Conservation (phyloP, 768 basidiomycete species). For the Serendipita indica region DNA sequence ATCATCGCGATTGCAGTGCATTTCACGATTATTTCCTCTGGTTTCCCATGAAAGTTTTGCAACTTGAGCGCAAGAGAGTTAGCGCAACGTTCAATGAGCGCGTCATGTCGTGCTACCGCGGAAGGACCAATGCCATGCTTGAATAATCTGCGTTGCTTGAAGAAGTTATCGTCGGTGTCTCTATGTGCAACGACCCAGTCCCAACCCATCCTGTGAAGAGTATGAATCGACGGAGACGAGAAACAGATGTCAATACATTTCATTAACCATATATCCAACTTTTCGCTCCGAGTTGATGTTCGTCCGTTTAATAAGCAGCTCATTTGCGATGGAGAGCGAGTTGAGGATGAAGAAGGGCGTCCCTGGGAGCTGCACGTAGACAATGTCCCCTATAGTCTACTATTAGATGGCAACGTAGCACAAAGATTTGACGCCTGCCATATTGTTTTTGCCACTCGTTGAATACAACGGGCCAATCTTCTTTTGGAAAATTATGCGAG, state of each 20-base stretch:
- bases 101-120: neutral
- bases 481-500: too few species aligned
- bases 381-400: slow-evolving; percentile 5
- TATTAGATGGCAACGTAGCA: too few species aligned
- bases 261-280: neutral
- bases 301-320: neutral
- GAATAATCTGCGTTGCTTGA: neutral
- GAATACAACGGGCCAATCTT: too few species aligned
- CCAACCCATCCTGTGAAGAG: too few species aligned
- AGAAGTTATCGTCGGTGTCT: neutral
- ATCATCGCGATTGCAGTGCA: too few species aligned
- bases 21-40: too few species aligned
- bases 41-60: neutral
- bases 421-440: too few species aligned
- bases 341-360: neutral
- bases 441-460: too few species aligned
- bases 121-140: neutral
- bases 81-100: neutral
- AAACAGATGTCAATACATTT: slow-evolving; percentile 7
- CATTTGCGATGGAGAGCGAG: neutral
- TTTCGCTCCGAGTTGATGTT: neutral
- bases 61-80: neutral
- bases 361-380: neutral
- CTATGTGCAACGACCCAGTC: neutral
- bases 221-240: too few species aligned